Evolutionary conservation across 805 yeast species (phyloP).

Genomic region (Komagataella mondaviorum): DNA sequence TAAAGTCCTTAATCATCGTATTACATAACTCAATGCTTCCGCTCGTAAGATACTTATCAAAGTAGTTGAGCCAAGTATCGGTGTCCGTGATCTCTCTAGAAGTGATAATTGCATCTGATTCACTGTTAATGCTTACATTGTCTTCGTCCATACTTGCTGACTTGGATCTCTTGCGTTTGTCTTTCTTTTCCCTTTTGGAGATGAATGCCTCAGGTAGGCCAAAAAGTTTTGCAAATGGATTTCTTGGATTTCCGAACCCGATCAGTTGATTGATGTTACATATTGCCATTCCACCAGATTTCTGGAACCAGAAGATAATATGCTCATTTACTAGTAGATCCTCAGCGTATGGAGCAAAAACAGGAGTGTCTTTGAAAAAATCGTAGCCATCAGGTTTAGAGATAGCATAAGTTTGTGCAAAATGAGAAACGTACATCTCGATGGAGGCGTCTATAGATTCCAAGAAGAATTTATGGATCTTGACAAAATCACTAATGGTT

Average conservation of each 20-base stretch:
- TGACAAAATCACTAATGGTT: conserved; percentile 47
- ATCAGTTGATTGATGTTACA: conserved; percentile 63
- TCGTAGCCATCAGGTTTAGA: conserved; percentile 3
- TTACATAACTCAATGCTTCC: conserved; percentile 58
- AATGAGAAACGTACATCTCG: conserved; percentile 35
- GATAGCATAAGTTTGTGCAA: conserved; percentile 54
- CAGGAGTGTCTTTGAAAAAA: conserved; percentile 4
- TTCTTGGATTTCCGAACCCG: conserved; percentile 65
- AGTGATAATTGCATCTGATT: not conserved
- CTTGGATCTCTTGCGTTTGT: conserved; percentile 35
- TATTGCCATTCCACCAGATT: conserved; percentile 63
- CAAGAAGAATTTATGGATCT: conserved; percentile 55
- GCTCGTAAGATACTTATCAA: conserved; percentile 31
- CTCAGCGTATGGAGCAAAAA: conserved; percentile 10
- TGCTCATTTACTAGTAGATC: conserved; percentile 19
- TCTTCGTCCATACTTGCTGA: conserved; percentile 14
- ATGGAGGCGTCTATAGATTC: conserved; percentile 30
- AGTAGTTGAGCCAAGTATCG: conserved; percentile 40
- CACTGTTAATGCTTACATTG: not conserved
- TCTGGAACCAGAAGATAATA: conserved; percentile 62
- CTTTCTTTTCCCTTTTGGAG: conserved; percentile 62
- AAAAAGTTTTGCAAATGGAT: conserved; percentile 67
- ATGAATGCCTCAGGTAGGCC: conserved; percentile 59
- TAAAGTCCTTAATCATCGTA: conserved; percentile 50
- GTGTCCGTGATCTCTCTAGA: conserved; percentile 8